Evolutionary conservation across 2,329 filamentous ascomycete species (phyloP).

Genomic region (Aspergillus chevalieri): DNA sequence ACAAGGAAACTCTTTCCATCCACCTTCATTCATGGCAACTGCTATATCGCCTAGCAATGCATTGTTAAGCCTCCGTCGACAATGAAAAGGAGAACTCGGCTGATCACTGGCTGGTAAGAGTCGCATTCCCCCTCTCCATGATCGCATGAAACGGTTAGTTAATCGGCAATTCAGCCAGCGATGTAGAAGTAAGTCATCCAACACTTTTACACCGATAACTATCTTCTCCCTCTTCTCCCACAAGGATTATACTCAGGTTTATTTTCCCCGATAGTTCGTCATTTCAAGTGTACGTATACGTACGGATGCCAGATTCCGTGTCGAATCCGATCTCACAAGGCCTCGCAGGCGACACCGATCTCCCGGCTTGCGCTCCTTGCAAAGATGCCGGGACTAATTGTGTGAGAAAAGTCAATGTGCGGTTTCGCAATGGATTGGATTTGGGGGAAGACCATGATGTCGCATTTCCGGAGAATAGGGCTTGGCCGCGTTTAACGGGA

Average conservation of each 20-base stretch:
- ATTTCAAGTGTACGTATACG: conserved; percentile 17
- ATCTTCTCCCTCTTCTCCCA: too few species aligned
- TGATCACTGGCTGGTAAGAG: conserved; percentile 17
- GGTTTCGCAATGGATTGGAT: conserved; percentile 16
- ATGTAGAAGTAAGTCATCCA: conserved; percentile 16
- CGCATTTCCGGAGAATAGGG: conserved; percentile 11
- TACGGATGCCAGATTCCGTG: not conserved
- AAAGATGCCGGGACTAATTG: conserved; percentile 10
- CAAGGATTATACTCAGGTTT: not conserved
- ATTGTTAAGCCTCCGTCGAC: conserved; percentile 4
- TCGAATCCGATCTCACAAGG: not conserved
- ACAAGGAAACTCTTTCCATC: conserved; percentile 17
- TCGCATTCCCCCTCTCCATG: not conserved
- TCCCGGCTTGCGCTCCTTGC: conserved; percentile 12
- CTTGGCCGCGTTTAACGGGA: conserved; percentile 13
- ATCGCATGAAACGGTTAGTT: conserved; percentile 1
- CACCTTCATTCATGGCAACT: not conserved
- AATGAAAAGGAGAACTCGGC: conserved; percentile 11
- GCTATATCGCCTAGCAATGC: not conserved
- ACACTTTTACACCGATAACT: too few species aligned
- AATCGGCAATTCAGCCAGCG: conserved; percentile 10
- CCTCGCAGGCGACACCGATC: conserved; percentile 12
- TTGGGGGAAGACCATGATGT: conserved; percentile 6
- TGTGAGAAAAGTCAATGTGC: conserved; percentile 13
- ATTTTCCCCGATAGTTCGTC: conserved; percentile 10